Evolutionary conservation across 23 red algal genomes (phyloP), one percentile per base, ranked within the genome.

Genomic region (Cyanidium caldarium): DNA sequence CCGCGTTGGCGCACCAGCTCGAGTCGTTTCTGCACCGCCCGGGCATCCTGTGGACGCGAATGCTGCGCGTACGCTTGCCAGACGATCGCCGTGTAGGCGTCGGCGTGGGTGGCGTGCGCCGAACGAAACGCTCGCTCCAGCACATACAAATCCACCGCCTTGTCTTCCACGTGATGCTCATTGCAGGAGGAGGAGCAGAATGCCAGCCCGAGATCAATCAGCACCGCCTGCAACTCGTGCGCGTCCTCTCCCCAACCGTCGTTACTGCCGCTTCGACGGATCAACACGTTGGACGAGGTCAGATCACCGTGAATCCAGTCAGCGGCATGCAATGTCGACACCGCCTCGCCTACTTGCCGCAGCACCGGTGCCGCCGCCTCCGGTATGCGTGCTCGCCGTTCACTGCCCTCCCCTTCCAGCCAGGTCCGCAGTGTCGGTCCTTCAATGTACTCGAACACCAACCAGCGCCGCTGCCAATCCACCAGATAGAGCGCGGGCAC

Each of bases 141-240:
- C 23, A 61, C 51, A 61, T 61, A 61, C 51, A 61, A 28, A 25
- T 61, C 51, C 7, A 61, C 51, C 7, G 51, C 51, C 21, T 61
- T 61, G n/a, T 16, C 51, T 28, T 61, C 51, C 23, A 61, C 13
- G 5, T 16, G 19, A 5, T 16, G 7, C 7, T 61, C 51, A 28
- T 28, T 61, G 10, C 31, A 28, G 7, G 31, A 28, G 7, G 51
- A 28, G 51, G 7, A 61, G n/a, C 31, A 28, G n/a, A 28, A 28
- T 5, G 51, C 51, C 31, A 61, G 31, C 10, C 51, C 51, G 31
- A 61, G 31, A 25, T 61, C 51, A 28, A 61, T 61, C 13, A 61
- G 7, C 19, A 61, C 19, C 31, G 31, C 51, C 5, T 16, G 5
- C 7, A 5, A 14, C 5, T 61, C 51, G 51, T 61, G 19, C 5